Conservation (phyloP, 495 filamentous ascomycete species). For the Aspergillus avenaceus region DNA sequence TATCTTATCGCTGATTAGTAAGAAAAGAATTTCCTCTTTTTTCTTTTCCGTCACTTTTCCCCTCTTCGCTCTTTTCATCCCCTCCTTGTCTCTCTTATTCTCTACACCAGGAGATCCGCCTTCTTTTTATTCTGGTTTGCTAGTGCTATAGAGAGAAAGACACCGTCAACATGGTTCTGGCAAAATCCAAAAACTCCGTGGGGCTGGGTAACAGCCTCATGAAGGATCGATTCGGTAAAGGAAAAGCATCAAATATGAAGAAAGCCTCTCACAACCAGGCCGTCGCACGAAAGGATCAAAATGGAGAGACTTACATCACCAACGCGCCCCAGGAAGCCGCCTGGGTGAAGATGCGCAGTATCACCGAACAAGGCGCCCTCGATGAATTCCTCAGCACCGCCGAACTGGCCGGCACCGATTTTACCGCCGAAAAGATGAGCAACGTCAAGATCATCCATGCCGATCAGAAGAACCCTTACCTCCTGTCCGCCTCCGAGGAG, state of each 20-base stretch:
- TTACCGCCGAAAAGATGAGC: slow-evolving; percentile 97
- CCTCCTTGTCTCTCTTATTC: slow-evolving; percentile 9
- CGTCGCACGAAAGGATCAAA: slow-evolving; percentile 38
- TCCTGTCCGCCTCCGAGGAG: slow-evolving; percentile 87
- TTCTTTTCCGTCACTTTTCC: slow-evolving; percentile 1
- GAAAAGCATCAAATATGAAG: slow-evolving; percentile 69
- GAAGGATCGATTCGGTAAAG: slow-evolving; percentile 90
- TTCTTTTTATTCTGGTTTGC: slow-evolving; percentile 28
- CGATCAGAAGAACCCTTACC: slow-evolving; percentile 91
- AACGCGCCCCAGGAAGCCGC: slow-evolving; percentile 43
- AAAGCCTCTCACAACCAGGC: slow-evolving; percentile 61
- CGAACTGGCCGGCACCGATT: slow-evolving; percentile 95
- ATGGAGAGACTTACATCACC: slow-evolving; percentile 46
- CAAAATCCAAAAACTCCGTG: slow-evolving; percentile 93
- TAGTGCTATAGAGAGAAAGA: no score
- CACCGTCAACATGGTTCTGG: slow-evolving; percentile 69
- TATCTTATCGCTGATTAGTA: slow-evolving; percentile 26
- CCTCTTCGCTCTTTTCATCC: neutral
- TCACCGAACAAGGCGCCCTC: slow-evolving; percentile 94
- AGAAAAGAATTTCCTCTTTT: slow-evolving; percentile 1
- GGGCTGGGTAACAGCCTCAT: slow-evolving; percentile 90
- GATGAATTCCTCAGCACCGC: slow-evolving; percentile 85
- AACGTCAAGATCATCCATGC: slow-evolving; percentile 97
- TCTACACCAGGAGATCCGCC: slow-evolving; percentile 25
- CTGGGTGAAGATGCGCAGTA: slow-evolving; percentile 87